Conservation (phyloP, 495 filamentous ascomycete species). For the Haplographium delicatum region DNA sequence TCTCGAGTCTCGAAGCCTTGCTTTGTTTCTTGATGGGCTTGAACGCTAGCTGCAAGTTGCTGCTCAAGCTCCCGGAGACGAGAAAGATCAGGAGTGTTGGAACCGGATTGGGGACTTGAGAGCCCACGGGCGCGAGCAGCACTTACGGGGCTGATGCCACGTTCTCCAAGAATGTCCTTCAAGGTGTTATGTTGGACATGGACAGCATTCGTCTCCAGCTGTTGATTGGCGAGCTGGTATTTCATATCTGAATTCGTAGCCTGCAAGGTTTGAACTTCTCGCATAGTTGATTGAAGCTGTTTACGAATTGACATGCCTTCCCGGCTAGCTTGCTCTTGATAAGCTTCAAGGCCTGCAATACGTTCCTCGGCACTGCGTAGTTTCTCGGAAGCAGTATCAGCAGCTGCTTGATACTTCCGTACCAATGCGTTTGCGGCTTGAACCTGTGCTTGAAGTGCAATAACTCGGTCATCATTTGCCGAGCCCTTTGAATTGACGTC, state of each 20-base stretch:
- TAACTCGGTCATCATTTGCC: conserved; percentile 68
- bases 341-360: conserved; percentile 91
- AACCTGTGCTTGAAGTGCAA: conserved; percentile 72
- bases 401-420: conserved; percentile 80
- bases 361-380: conserved; percentile 89
- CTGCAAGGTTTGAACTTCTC: conserved; percentile 71
- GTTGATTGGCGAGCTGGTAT: conserved; percentile 70
- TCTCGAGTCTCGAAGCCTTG: conserved; percentile 67
- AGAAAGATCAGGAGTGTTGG: conserved; percentile 70
- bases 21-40: conserved; percentile 80
- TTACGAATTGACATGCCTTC: conserved; percentile 84
- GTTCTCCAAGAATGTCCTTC: conserved; percentile 85
- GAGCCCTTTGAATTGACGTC: conserved; percentile 45
- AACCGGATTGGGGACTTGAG: conserved; percentile 62
- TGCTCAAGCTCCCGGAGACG: conserved; percentile 88
- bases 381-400: conserved; percentile 83
- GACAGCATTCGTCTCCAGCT: conserved; percentile 84
- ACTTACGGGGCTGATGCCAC: conserved; percentile 67
- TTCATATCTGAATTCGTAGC: conserved; percentile 73
- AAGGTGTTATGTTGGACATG: conserved; percentile 86
- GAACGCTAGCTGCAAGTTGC: conserved; percentile 71
- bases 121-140: conserved; percentile 41
- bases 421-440: conserved; percentile 72
- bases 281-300: conserved; percentile 77
- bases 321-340: conserved; percentile 92